Evolutionary conservation across 2,329 filamentous ascomycete genomes (phyloP).

Genomic region (Diaporthe sp.): DNA sequence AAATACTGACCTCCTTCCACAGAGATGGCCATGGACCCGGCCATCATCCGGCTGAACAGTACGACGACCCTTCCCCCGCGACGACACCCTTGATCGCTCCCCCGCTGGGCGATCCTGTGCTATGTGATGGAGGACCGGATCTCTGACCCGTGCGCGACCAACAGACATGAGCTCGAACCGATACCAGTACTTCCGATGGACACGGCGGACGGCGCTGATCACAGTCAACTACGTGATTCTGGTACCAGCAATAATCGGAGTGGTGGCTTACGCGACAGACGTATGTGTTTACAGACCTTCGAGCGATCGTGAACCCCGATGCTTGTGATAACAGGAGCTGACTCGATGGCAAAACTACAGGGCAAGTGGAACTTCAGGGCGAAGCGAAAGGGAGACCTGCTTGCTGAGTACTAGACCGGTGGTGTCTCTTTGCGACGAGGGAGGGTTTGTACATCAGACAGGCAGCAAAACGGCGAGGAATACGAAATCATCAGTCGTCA

Average conservation of each 20-base stretch:
- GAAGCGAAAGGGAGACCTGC: constrained; percentile 89
- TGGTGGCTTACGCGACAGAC: constrained; percentile 83
- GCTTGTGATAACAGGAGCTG: neutral
- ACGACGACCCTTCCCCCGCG: constrained; percentile 46
- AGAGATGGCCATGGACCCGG: constrained; percentile 62
- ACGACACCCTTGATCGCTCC: neutral
- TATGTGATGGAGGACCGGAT: neutral
- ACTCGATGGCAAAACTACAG: constrained; percentile 58
- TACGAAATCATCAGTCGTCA: neutral
- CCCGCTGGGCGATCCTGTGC: neutral
- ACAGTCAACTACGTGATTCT: constrained; percentile 81
- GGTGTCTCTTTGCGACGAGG: neutral
- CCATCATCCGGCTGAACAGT: constrained; percentile 60
- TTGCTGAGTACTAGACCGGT: constrained; percentile 77
- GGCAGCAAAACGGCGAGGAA: neutral
- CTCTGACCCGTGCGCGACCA: constrained; percentile 22
- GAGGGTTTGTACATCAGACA: constrained; percentile 35
- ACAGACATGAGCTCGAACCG: constrained; percentile 86
- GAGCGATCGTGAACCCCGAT: constrained; percentile 39
- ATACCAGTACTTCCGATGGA: constrained; percentile 97
- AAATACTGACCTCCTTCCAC: constrained; percentile 47
- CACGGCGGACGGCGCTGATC: constrained; percentile 82
- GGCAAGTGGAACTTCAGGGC: constrained; percentile 88
- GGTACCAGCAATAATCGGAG: constrained; percentile 78
- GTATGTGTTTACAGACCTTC: constrained; percentile 71